Evolutionary conservation across 2,329 filamentous ascomycete species (phyloP), one percentile per base, ranked within the genome.

Genomic region (Hirsutella thompsonii): DNA sequence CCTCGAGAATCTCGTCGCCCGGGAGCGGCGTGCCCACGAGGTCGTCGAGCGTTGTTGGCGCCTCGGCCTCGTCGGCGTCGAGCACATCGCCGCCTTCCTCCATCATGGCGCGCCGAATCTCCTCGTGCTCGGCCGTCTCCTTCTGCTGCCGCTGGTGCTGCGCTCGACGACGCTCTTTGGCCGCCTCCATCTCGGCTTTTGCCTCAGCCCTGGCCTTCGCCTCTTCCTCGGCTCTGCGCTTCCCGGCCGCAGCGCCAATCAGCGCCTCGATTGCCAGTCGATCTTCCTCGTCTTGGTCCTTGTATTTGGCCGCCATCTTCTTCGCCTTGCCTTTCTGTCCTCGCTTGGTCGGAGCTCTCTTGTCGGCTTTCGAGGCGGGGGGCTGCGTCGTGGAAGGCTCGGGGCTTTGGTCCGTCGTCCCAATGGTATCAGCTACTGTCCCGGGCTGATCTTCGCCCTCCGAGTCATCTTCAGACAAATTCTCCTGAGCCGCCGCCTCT

Each of bases 251-350:
- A 2, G 85, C 81, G 32, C 92, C 92, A n/a, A 94, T 78, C n/a
- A 96, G 72, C 20, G 79, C 73, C 61, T 95, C 83, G 26, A 88
- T 87, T 0, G 89, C 74, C 6, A 74, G 76, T 11, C 88, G 85
- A 54, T 98, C 92, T 60, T 94, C 90, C 42, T 94, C 88, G 52
- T 96, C 90, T 68, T 96, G 92, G 51, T 93, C 69, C 36, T 83
- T 90, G 63, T 98, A 98, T 58, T 94, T 95, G 44, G 76, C 68
- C 3, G 86, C 86, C 2, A 86, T 79, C 59, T 92, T 94, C 67
- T 93, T 94, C 35, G 81, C 79, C 57, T 94, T 94, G 44, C 73
- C 74, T 43, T 76, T 79, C 58, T 93, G 87, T 23, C 88, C 87
- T 43, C 89, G 79, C 56, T 79, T 83, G 26, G 60, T 52, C 0